Evolutionary conservation across 2,329 filamentous ascomycete species (phyloP), one percentile per base, ranked within the genome.

Genomic region (Alternaria sp.): DNA sequence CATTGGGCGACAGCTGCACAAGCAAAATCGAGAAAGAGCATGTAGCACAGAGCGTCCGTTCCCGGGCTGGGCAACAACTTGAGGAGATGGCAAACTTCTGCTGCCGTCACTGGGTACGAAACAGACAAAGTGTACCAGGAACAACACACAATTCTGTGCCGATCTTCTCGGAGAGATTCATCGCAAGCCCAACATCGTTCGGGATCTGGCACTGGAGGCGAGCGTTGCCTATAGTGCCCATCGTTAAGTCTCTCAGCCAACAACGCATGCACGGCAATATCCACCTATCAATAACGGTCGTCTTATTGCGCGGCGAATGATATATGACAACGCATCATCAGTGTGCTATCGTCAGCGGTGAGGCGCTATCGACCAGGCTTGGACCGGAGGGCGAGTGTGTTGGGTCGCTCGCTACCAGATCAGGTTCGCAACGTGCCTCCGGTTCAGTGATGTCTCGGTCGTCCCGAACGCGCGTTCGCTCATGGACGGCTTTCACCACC

Each of bases 341-440:
- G 14, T 45, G 28, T 49, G 27, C 22, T 64, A 64, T 64, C 20
- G 45, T 55, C 58, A 59, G 58, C 58, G 46, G 11, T 61, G 22
- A 36, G 36, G 7, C 25, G 52, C 22, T 61, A 61, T 61, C 28
- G 45, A 57, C 58, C 30, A 25, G 54, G 54, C 36, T 25, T 20
- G n/a, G 34, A 36, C 10, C 18, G 25, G 49, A 61, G 32, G 58
- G 61, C 32, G 54, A 54, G 53, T 34, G 57, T 48, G 34, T 27
- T 46, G 46, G 41, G 55, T 55, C 54, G 30, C 36, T 61, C 58
- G 61, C 58, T 64, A 62, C 61, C 54, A 58, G 44, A 51, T 41
- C 28, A 44, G 48, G 30, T 27, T 38, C 18, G 48, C 53, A 60
- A 30, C 50, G 10, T 45, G 30, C 43, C 40, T 41, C 43, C 48